Conservation (phyloP, 2,329 filamentous ascomycete genomes). For the Aspergillus sp. region DNA sequence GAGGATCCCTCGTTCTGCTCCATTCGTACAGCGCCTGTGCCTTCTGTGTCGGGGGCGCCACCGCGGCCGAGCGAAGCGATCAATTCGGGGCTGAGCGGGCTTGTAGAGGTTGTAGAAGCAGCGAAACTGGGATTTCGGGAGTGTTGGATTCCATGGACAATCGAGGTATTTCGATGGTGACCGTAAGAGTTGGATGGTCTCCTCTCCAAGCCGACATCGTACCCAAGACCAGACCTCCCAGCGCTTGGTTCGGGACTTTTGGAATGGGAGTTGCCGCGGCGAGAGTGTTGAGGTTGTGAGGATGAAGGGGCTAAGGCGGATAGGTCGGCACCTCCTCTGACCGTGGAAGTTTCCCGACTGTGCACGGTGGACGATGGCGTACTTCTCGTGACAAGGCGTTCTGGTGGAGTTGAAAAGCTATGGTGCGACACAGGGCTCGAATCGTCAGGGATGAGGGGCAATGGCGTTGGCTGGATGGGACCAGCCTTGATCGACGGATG, state of each 20-base stretch:
- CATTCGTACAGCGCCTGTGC: constrained; percentile 27
- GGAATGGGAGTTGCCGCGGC: constrained; percentile 45
- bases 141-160: constrained; percentile 93
- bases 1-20: constrained; percentile 37
- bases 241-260: constrained; percentile 45
- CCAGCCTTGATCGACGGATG: constrained; percentile 42
- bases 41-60: constrained; percentile 55
- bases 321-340: constrained; percentile 45
- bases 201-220: constrained; percentile 44
- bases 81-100: constrained; percentile 84
- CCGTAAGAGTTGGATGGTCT: constrained; percentile 63
- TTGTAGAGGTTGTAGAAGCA: constrained; percentile 68
- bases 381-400: constrained; percentile 41
- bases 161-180: constrained; percentile 94
- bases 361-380: constrained; percentile 43
- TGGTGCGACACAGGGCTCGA: constrained; percentile 40
- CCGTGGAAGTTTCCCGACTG: constrained; percentile 47
- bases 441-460: constrained; percentile 47
- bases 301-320: constrained; percentile 38
- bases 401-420: constrained; percentile 39
- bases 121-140: constrained; percentile 77
- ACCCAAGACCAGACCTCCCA: constrained; percentile 37
- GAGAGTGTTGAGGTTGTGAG: constrained; percentile 37
- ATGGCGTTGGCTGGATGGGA: constrained; percentile 39
- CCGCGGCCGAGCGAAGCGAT: constrained; percentile 69